Base-by-base conservation (phyloP, 2,329 filamentous ascomycete species). In the Aspergillus tamarii region DNA sequence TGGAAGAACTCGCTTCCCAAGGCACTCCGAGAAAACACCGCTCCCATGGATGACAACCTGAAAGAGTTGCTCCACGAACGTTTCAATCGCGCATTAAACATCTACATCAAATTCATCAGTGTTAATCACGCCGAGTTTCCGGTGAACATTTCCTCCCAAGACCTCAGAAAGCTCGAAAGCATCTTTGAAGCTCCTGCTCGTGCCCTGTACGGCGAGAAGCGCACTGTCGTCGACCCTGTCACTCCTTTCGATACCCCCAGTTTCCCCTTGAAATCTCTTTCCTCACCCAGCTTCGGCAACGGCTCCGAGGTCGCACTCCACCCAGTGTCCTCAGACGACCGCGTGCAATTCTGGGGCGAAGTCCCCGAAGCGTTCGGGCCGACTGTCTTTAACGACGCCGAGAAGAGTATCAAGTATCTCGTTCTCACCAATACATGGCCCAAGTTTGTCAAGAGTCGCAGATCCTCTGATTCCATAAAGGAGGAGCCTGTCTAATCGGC, bases 401-500 rank as follows among this genome's bases (percentile, higher is more conserved):
- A 88, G 70, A 75, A 76, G n/a, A 84, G 83, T 68, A 85, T 91
- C 76, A 89, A 89, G 74, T 88, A 90, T 64, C 81, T 90, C 7
- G 88, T 91, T 2, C 77, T 90, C 63, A 89, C 87, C 16, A 90
- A 90, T 71, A 91, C 89, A 0, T 91, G 89, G 88, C 84, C 77
- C 36, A 79, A 79, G 67, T 80, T 78, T 58, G 72, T 78, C 45
- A 71, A 59, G 58, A 65, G 59, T 28, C 66, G 62, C 3, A 50
- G 61, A 9, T 30, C n/a, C 30, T 56, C 61, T 4, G 61, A 55
- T 41, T 53, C 53, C 16, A 4, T 41, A 9, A 41, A 10, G 16
- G 39, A 19, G 0, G 39, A 41, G 16, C 2, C 39, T 41, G 19
- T 53, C 52, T 10, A n/a, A 60, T 32, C 16, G 3, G 39, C 16